Base-by-base conservation (phyloP, 495 filamentous ascomycete species). In the Articulospora tetracladia region DNA sequence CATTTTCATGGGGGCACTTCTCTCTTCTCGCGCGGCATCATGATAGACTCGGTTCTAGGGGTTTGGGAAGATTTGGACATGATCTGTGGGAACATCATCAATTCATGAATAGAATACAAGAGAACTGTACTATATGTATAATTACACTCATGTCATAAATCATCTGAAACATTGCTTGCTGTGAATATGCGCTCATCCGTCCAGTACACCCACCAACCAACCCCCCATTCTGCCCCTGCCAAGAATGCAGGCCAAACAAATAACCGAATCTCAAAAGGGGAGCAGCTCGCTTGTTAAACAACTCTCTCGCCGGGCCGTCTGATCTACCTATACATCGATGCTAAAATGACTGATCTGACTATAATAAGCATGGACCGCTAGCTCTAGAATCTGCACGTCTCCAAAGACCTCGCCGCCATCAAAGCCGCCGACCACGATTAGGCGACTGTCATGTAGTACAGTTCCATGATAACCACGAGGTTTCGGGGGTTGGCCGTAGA, bases 321-420 rank as follows among this genome's bases (percentile, higher is more conserved):
- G 3, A 44, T 17, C 10, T 3, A 8, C 23, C 23, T 72, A 86
- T 36, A 87, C 82, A 67, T 86, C 84, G 59, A 87, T 86, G 15
- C 74, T 80, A 58, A 87, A 87, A 67, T 87, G 82, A 62, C 81
- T 84, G 66, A 87, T 87, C 66, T 87, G 84, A 50, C 82, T 84
- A 59, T 86, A 87, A 64, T 87, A 87, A 28, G 84, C 79, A 63
- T 85, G 83, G 4, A 86, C 83, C 2, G 82, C 84, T 49, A 87
- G 72, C 68, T 87, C 84, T 23, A 87, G 73, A 3, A 85, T 74
- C 74, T 79, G 84, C 15, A 83, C 82, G 57, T 87, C 84, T 23
- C 77, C 77, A 69, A 87, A 87, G 20, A 87, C 83, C 62, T 82
- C 80, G 52, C 73, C 75, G 28, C 84, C 84, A 66, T 87, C 84